These are phyloP conservation scores for Pulveroboletus sp. DNA, from an alignment of 768 basidiomycete genomes.

Conservation along the genomic window DNA sequence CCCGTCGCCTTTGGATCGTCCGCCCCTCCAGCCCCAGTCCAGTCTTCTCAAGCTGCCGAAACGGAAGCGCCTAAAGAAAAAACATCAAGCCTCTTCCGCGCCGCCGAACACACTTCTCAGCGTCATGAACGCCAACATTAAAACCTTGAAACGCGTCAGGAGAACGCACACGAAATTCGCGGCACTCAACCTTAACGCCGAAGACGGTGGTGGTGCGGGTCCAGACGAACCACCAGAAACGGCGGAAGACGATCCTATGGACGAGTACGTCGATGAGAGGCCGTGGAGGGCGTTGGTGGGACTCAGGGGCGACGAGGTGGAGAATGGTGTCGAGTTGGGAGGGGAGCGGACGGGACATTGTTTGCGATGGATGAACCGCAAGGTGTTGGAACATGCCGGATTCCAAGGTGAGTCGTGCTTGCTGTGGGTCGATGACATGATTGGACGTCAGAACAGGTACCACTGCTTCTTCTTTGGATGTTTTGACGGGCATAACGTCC, in stretches of 20 bases:
- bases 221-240: constrained; percentile 34
- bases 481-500: constrained; percentile 68
- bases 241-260: constrained; percentile 27
- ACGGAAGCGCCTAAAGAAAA: constrained; percentile 27
- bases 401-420: constrained; percentile 74
- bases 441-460: constrained; percentile 46
- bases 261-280: constrained; percentile 49
- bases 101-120: constrained; percentile 50
- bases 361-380: constrained; percentile 65
- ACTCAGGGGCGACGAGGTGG: constrained; percentile 7
- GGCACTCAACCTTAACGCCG: constrained; percentile 42
- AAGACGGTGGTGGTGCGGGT: constrained; percentile 34
- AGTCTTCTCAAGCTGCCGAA: constrained; percentile 8
- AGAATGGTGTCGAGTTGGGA: constrained; percentile 49
- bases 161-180: constrained; percentile 70
- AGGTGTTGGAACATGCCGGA: constrained; percentile 84
- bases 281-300: constrained; percentile 46
- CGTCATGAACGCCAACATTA: constrained; percentile 74
- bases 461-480: constrained; percentile 71
- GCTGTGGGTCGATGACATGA: not conserved
- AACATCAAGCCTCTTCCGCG: constrained; percentile 10
- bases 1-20: constrained; percentile 10
- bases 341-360: constrained; percentile 59
- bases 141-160: constrained; percentile 67
- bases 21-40: constrained; percentile 13